A percentile compares a stretch with the other conserved stretches of the same genome.
phyloP scores from a whole-genome alignment of 2,329 filamentous ascomycete species.

The Eutypella sp. region DNA sequence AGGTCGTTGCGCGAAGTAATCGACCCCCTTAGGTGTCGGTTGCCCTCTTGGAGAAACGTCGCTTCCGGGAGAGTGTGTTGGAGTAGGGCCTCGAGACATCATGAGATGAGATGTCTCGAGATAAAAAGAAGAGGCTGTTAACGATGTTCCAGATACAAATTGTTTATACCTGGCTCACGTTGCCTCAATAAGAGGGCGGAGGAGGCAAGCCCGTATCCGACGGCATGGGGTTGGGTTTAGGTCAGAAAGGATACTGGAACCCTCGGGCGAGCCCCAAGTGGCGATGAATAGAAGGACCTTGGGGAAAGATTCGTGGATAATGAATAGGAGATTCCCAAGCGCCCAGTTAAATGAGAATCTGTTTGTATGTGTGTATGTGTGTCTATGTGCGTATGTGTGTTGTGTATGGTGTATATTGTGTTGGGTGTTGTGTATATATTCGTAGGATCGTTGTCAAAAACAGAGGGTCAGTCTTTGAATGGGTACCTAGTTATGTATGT shows the following conservation, averaged over 20 bases:
- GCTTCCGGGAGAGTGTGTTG: slow-evolving; percentile 20
- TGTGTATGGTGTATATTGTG: no score
- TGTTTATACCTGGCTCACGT: slow-evolving; percentile 35
- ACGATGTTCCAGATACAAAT: no score
- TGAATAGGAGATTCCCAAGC: no score
- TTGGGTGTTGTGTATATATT: no score
- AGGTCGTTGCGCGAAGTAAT: slow-evolving; percentile 22
- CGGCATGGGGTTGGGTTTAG: slow-evolving; percentile 28
- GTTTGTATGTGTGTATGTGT: no score
- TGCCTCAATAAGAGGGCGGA: slow-evolving; percentile 39
- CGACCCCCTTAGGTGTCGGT: slow-evolving; percentile 17
- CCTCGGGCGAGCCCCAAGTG: background rate
- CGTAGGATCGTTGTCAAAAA: no score
- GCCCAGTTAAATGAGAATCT: no score
- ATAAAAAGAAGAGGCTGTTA: slow-evolving; percentile 5
- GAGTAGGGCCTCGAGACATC: slow-evolving; percentile 21
- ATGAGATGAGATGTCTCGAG: slow-evolving; percentile 7
- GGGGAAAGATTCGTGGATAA: no score
- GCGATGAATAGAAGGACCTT: no score
- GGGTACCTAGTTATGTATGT: no score
- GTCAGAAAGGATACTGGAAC: slow-evolving; percentile 9
- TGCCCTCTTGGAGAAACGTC: slow-evolving; percentile 23
- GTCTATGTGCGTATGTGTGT: no score
- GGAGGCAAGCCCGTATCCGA: slow-evolving; percentile 32
- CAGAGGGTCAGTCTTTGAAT: no score